Percentiles rank a stretch among this genome's conserved stretches.
Evolutionary conservation across 2,329 filamentous ascomycete genomes (phyloP).

Genomic region (Paecilomyces variotii): DNA sequence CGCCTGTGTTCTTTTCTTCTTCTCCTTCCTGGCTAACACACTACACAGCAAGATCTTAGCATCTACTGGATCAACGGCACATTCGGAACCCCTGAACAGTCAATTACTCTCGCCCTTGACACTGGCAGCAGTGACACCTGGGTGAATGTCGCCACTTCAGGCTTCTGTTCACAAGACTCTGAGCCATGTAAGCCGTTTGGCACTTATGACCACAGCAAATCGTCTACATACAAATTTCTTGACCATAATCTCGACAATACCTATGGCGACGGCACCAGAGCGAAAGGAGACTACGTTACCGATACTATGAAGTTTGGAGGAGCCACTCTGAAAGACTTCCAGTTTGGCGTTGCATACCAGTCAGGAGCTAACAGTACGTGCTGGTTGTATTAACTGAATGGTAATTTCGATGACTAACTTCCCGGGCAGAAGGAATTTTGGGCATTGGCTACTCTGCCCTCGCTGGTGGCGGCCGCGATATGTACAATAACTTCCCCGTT

Average conservation of each 20-base stretch:
- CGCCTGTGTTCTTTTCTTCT: background rate
- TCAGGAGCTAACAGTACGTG: slow-evolving; percentile 32
- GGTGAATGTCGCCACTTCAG: background rate
- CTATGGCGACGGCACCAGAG: background rate
- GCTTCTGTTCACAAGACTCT: background rate
- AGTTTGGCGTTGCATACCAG: slow-evolving; percentile 48
- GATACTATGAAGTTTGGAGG: slow-evolving; percentile 30
- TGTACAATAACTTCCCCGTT: background rate
- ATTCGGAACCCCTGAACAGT: background rate
- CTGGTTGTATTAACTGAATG: background rate
- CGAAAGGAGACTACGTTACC: background rate
- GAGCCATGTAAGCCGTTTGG: background rate
- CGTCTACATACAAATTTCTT: background rate
- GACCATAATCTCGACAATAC: background rate
- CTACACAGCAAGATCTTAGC: background rate
- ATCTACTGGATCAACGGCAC: background rate
- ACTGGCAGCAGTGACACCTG: background rate
- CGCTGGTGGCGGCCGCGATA: background rate
- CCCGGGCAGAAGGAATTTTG: background rate
- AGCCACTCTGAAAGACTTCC: slow-evolving; percentile 36
- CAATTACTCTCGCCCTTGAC: background rate
- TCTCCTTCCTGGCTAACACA: background rate
- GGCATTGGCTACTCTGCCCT: background rate
- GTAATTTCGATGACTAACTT: background rate
- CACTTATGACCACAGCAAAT: background rate